Conservation (phyloP, 768 basidiomycete species). For the Trametes cubensis region DNA sequence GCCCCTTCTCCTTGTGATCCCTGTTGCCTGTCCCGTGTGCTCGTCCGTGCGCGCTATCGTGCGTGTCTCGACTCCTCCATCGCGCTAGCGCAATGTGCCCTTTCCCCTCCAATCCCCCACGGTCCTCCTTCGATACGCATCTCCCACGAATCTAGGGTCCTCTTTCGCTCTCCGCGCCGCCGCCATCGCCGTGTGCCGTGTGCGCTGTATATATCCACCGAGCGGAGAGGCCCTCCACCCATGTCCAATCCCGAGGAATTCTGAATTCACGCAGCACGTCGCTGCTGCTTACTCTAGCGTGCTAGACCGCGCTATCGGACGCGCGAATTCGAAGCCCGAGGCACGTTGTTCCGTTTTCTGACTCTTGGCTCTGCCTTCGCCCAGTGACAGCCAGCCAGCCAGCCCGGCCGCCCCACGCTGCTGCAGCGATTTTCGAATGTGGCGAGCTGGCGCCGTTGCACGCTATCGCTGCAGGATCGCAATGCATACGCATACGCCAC, state of each 20-base stretch:
- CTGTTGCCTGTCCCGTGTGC: conserved; percentile 4
- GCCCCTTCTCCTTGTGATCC: neutral
- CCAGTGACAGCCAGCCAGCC: too few relatives aligned
- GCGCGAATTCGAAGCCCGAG: neutral
- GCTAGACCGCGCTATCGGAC: conserved; percentile 2
- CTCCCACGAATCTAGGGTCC: neutral
- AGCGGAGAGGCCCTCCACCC: neutral
- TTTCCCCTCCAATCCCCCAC: neutral
- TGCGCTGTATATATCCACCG: neutral
- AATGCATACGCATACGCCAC: too few relatives aligned
- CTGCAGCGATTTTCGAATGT: neutral
- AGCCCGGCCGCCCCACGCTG: too few relatives aligned
- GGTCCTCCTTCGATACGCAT: neutral
- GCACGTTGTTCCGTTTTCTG: too few relatives aligned
- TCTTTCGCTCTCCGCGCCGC: neutral
- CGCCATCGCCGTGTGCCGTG: neutral
- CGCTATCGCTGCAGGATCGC: neutral
- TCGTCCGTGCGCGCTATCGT: conserved; percentile 2
- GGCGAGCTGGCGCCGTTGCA: neutral
- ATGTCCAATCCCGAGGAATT: neutral
- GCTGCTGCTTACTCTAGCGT: neutral
- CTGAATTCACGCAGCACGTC: neutral
- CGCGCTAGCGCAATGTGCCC: neutral
- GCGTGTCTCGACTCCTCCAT: conserved; percentile 3
- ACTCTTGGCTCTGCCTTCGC: too few relatives aligned